Base-by-base conservation (phyloP, 257 asterid species). In the Misopates orontium region DNA sequence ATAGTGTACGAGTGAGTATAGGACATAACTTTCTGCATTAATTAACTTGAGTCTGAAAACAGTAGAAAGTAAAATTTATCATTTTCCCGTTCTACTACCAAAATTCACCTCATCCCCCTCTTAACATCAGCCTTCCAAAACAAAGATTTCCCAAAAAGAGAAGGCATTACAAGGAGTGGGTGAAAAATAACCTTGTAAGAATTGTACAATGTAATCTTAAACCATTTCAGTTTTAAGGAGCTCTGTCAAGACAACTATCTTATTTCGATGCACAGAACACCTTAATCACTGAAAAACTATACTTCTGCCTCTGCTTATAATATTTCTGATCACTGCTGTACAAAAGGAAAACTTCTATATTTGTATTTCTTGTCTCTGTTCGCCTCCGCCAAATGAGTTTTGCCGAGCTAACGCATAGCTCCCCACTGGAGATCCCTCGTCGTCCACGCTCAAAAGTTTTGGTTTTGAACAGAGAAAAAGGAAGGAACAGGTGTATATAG, bases 391-490 rank as follows among this genome's bases (percentile, higher is more conserved):
- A 55, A 73, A 67, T 1, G 98, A 93, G 71, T 73, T 77, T 71
- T 86, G 97, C 19, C 92, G 87, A 60, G 98, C 71, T 69, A 93
- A 63, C 68, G 62, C 87, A 68, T 90, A 93, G 75, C 55, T 82
- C 68, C 71, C 86, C 13, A 60, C 82, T 10, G 77, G n/a, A 49
- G 84, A 67, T 56, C 78, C 71, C 68, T 73, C 90, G 1, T 72
- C 48, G 68, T 78, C 96, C 48, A 79, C 78, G 56, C 61, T 79
- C 5, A 48, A 77, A 8, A 69, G 71, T 11, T 79, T 74, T 60
- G 80, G 88, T 81, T 88, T 94, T 51, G 96, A 91, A 67, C 96
- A 90, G 64, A 94, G 95, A 85, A 94, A 94, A 66, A 94, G 79
- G 81, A 94, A 90, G 51, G 99, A 90, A 3, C 95, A 84, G 3